Evolutionary conservation across 208 protist genomes (phyloP).

Genomic region (Crithidia brevicula): DNA sequence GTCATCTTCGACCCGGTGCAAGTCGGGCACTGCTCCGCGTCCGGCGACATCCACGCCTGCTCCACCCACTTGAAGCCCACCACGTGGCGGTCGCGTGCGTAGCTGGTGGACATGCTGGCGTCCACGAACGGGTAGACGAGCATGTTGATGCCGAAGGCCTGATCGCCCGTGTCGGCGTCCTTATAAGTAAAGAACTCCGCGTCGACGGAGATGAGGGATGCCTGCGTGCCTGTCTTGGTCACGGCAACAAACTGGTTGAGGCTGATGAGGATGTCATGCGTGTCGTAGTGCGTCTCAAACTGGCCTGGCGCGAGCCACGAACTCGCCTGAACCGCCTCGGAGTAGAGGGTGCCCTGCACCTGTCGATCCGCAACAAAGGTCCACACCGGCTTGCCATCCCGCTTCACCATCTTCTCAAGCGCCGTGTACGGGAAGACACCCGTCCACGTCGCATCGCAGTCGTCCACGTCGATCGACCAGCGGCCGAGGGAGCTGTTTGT

Average conservation of each 20-base stretch:
- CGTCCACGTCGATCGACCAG: conserved; percentile 79
- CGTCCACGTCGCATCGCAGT: conserved; percentile 85
- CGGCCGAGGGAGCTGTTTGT: conserved; percentile 26
- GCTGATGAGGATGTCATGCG: conserved; percentile 68
- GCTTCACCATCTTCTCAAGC: conserved; percentile 44
- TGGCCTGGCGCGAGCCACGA: conserved; percentile 63
- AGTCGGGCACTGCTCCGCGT: conserved; percentile 60
- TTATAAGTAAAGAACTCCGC: conserved; percentile 74
- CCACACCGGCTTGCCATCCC: conserved; percentile 54
- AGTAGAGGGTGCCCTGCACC: conserved; percentile 69
- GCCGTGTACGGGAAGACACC: conserved; percentile 67
- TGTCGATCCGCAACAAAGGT: conserved; percentile 50
- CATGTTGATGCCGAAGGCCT: conserved; percentile 84
- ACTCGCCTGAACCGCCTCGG: conserved; percentile 66
- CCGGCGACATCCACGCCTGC: conserved; percentile 65
- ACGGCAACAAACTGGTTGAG: conserved; percentile 63
- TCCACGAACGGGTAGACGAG: conserved; percentile 74
- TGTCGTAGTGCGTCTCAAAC: conserved; percentile 51
- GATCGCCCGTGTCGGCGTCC: conserved; percentile 48
- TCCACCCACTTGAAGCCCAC: conserved; percentile 78
- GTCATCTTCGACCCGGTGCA: conserved; percentile 61
- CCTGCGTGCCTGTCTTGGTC: conserved; percentile 32
- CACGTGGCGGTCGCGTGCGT: conserved; percentile 72
- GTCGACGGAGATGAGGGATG: conserved; percentile 66
- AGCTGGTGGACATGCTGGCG: conserved; percentile 55